Conservation (phyloP, 306 rosid species). For the Crotalaria pallida region DNA sequence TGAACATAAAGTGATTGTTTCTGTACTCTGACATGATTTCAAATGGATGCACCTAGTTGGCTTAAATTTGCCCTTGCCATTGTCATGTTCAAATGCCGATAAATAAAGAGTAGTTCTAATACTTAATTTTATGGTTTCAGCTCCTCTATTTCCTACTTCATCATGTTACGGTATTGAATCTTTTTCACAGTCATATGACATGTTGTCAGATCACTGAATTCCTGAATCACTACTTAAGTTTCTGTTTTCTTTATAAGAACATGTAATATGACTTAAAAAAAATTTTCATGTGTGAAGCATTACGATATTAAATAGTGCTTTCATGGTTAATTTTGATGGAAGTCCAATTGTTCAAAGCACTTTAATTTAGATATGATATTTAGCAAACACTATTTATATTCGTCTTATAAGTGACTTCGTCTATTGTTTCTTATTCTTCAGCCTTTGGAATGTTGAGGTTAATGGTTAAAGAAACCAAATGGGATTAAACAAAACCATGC, state of each 20-base stretch:
- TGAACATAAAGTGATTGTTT: background rate
- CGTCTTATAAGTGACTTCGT: background rate
- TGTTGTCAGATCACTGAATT: background rate
- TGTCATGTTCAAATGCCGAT: background rate
- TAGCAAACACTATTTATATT: background rate
- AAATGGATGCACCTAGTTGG: background rate
- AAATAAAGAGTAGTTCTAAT: background rate
- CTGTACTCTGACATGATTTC: background rate
- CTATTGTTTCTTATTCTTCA: background rate
- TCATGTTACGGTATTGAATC: background rate
- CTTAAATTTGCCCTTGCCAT: background rate
- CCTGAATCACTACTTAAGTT: background rate
- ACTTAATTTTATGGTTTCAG: background rate
- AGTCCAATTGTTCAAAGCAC: background rate
- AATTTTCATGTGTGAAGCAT: background rate
- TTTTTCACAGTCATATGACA: background rate
- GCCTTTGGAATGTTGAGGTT: background rate
- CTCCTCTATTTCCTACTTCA: background rate
- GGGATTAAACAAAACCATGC: too few relatives aligned
- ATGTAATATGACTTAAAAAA: background rate
- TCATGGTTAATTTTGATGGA: background rate
- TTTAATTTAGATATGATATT: background rate
- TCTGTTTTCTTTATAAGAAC: background rate
- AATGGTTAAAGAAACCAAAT: too few relatives aligned
- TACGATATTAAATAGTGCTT: background rate